These are phyloP conservation scores for Metschnikowia similis DNA, from an alignment of 805 yeast genomes.

Conservation along the genomic window DNA sequence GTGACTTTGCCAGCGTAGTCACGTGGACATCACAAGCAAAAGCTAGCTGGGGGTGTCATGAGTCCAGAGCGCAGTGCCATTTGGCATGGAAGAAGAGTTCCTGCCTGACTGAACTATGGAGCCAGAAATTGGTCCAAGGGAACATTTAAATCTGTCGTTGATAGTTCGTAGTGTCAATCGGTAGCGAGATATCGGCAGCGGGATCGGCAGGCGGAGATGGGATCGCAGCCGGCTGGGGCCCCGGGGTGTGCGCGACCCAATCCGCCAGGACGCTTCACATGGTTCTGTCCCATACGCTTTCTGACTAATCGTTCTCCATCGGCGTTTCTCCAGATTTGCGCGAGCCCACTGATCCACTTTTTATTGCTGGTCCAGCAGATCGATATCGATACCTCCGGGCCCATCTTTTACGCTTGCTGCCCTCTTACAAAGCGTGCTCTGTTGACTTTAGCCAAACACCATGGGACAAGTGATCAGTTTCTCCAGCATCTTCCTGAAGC, in stretches of 20 bases:
- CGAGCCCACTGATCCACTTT: neutral
- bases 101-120: no score
- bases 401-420: neutral
- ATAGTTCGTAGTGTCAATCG: no score
- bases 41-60: no score
- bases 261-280: conserved; percentile 1
- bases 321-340: neutral
- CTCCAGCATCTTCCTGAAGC: conserved; percentile 66
- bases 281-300: conserved; percentile 3
- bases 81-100: no score
- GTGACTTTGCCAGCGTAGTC: no score
- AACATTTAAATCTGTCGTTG: no score
- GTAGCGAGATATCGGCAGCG: no score
- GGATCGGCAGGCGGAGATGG: neutral
- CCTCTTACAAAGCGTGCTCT: neutral
- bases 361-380: neutral
- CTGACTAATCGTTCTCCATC: neutral
- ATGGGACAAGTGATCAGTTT: conserved; percentile 90
- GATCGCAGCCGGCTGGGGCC: neutral
- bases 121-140: no score
- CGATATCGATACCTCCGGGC: neutral
- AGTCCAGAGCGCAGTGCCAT: no score
- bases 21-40: no score
- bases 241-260: neutral
- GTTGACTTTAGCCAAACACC: neutral